Conservation (phyloP, 768 basidiomycete species). For the Lactarius deliciosus region DNA sequence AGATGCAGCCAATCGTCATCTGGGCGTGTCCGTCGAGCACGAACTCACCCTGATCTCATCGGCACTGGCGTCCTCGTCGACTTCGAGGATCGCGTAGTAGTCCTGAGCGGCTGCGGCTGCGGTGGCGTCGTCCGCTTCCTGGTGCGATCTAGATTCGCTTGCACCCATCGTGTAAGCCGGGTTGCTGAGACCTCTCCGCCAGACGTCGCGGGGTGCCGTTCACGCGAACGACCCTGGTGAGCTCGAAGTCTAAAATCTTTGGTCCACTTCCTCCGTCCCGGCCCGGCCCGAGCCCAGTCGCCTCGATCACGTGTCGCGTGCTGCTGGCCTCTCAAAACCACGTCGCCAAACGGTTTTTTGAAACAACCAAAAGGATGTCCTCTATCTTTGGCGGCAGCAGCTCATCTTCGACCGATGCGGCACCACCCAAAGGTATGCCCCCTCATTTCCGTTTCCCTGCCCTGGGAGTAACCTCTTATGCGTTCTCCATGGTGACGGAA, state of each 20-base stretch:
- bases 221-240: neutral
- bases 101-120: constrained; percentile 42
- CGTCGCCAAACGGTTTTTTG: too few species aligned
- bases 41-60: constrained; percentile 84
- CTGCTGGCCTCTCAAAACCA: neutral
- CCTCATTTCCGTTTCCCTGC: constrained; percentile 1
- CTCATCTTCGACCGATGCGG: constrained; percentile 21
- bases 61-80: constrained; percentile 76
- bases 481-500: neutral
- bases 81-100: constrained; percentile 80
- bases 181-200: constrained; percentile 3
- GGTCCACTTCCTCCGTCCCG: neutral
- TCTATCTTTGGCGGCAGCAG: constrained; percentile 32
- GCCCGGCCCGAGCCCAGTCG: neutral
- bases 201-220: neutral
- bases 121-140: constrained; percentile 31
- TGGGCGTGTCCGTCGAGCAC: neutral
- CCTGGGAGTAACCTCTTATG: neutral
- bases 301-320: neutral
- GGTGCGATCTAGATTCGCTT: constrained; percentile 54
- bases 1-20: constrained; percentile 15
- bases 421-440: constrained; percentile 22
- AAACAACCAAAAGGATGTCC: constrained; percentile 26
- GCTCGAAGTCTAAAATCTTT: too few species aligned
- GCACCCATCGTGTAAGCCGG: constrained; percentile 56